Percentiles rank a stretch among this genome's conserved stretches.
Evolutionary conservation across 345 rosid genomes (phyloP).

Genomic region (Syzygium grande): DNA sequence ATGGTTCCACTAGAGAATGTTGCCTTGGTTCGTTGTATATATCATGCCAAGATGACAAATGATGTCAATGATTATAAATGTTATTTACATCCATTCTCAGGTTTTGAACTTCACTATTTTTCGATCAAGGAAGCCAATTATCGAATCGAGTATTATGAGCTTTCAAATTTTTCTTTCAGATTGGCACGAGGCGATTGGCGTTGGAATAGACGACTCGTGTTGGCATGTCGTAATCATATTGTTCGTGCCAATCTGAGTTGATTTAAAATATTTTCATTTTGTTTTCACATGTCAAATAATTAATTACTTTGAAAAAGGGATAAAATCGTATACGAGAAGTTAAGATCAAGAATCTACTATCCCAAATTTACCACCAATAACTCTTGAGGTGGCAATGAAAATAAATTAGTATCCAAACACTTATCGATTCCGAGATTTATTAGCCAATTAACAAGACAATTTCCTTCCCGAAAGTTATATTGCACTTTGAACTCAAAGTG

Average conservation of each 20-base stretch:
- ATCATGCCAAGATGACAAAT: not conserved
- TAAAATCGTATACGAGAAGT: not conserved
- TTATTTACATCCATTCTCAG: not conserved
- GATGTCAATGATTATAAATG: not conserved
- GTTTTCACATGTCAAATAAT: not conserved
- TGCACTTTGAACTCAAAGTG: too few relatives aligned
- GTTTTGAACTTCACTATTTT: not conserved
- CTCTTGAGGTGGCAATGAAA: not conserved
- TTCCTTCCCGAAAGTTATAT: not conserved
- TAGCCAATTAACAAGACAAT: not conserved
- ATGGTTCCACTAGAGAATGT: not conserved
- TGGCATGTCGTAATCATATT: not conserved
- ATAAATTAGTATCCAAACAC: not conserved
- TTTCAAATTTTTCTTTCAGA: not conserved
- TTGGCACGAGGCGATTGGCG: not conserved
- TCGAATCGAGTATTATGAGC: not conserved
- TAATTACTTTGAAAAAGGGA: not conserved
- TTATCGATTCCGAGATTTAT: not conserved
- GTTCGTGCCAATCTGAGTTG: not conserved
- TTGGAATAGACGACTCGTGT: not conserved
- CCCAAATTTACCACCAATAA: not conserved
- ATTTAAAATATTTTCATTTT: not conserved
- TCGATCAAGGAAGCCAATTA: not conserved
- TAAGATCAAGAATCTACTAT: not conserved
- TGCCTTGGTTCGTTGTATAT: not conserved